phyloP scores from a whole-genome alignment of 768 basidiomycete species.

The Mycena amicta region DNA sequence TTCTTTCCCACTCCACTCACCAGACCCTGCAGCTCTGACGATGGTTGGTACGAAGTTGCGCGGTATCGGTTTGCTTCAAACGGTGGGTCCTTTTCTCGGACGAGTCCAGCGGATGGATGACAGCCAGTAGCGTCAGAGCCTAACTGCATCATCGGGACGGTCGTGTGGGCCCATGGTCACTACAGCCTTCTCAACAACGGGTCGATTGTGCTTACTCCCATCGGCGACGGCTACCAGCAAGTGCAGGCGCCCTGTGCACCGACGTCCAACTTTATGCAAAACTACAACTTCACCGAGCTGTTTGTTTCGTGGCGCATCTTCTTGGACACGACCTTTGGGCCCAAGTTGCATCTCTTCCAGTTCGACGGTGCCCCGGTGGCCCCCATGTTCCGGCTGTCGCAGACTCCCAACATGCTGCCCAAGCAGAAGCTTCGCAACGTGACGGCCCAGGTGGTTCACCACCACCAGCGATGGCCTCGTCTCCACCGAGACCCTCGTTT shows the following conservation, averaged over 20 bases:
- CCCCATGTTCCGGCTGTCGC: slow-evolving; percentile 66
- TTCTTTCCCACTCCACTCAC: slow-evolving; percentile 10
- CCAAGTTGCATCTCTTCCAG: slow-evolving; percentile 75
- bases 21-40: slow-evolving; percentile 52
- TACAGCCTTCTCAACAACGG: slow-evolving; percentile 73
- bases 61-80: slow-evolving; percentile 90
- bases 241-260: slow-evolving; percentile 93
- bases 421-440: slow-evolving; percentile 65
- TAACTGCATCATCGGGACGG: slow-evolving; percentile 84
- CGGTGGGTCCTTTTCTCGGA: slow-evolving; percentile 51
- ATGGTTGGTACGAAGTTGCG: slow-evolving; percentile 85
- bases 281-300: slow-evolving; percentile 77
- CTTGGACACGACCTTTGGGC: slow-evolving; percentile 59
- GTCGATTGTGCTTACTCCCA: slow-evolving; percentile 72
- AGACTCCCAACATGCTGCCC: slow-evolving; percentile 86
- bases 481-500: slow-evolving; percentile 14
- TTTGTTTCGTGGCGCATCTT: slow-evolving; percentile 72
- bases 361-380: slow-evolving; percentile 79
- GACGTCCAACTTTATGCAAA: slow-evolving; percentile 82
- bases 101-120: too few relatives aligned
- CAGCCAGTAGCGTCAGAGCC: slow-evolving; percentile 78
- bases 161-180: slow-evolving; percentile 89
- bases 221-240: slow-evolving; percentile 91
- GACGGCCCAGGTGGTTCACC: slow-evolving; percentile 29
- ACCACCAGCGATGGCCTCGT: slow-evolving; percentile 27